phyloP scores from a whole-genome alignment of 352 stramenopile species.

The Poterioochromonas sp. region DNA sequence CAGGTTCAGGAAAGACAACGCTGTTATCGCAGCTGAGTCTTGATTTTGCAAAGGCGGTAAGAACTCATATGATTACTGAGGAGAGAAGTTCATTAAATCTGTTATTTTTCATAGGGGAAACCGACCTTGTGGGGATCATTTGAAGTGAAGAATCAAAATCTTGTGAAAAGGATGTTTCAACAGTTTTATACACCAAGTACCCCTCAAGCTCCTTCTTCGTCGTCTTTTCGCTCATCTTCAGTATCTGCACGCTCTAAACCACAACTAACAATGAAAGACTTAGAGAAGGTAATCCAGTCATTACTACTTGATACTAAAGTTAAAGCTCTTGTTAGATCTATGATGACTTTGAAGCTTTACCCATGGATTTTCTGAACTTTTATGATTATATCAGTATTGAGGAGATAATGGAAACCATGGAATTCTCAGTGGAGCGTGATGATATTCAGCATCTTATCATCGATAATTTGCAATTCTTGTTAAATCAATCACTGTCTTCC shows the following conservation, averaged over 20 bases:
- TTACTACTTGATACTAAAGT: too few relatives aligned
- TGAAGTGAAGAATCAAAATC: constrained; percentile 94
- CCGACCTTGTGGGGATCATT: constrained; percentile 94
- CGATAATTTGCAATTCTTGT: constrained; percentile 99
- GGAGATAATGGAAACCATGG: constrained; percentile 94
- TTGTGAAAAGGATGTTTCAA: constrained; percentile 95
- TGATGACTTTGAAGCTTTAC: constrained; percentile 78
- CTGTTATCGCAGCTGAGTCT: constrained; percentile 77
- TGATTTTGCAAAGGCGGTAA: constrained; percentile 9
- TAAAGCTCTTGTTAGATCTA: constrained; percentile 50
- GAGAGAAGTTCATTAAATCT: background rate
- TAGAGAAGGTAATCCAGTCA: too few relatives aligned
- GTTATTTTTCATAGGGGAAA: background rate
- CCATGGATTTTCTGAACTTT: constrained; percentile 96
- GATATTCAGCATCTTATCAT: constrained; percentile 96
- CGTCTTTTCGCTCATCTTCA: too few relatives aligned
- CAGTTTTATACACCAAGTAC: constrained; percentile 70
- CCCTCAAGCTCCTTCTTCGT: too few relatives aligned
- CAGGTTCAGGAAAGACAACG: constrained; percentile 83
- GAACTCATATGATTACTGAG: background rate
- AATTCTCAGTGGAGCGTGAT: constrained; percentile 93
- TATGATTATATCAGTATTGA: constrained; percentile 85
- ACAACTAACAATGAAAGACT: too few relatives aligned
- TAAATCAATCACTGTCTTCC: constrained; percentile 54
- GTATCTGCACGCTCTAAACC: too few relatives aligned